phyloP scores from a whole-genome alignment of 1,284 basidiomycete genomes.

The Pulveroboletus sp. region DNA sequence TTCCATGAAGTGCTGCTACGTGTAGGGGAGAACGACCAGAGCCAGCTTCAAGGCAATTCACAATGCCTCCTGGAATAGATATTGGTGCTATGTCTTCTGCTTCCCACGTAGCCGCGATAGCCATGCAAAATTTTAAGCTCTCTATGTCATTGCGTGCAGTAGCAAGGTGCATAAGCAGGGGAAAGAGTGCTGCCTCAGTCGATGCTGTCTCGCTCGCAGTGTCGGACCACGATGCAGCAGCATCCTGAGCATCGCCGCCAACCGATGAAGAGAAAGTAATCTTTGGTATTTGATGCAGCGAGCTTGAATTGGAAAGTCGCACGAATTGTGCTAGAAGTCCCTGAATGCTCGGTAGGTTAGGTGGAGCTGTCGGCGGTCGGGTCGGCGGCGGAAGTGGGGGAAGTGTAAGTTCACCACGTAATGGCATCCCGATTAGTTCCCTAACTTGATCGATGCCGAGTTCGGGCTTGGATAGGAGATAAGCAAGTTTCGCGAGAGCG shows the following conservation, averaged over 20 bases:
- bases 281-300: conserved; percentile 41
- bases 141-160: conserved; percentile 67
- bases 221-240: conserved; percentile 72
- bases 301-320: conserved; percentile 52
- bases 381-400: conserved; percentile 43
- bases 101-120: conserved; percentile 32
- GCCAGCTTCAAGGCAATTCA: conserved; percentile 67
- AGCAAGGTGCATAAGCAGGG: conserved; percentile 77
- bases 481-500: conserved; percentile 85
- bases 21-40: conserved; percentile 81
- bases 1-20: conserved; percentile 75
- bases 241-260: conserved; percentile 45
- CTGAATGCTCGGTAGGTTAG: conserved; percentile 61
- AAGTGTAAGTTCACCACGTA: conserved; percentile 85
- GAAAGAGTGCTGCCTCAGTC: conserved; percentile 69
- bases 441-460: conserved; percentile 70
- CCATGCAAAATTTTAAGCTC: conserved; percentile 60
- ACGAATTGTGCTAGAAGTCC: conserved; percentile 67
- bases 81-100: conserved; percentile 28
- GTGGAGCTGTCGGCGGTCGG: conserved; percentile 46
- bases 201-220: conserved; percentile 71
- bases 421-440: conserved; percentile 72
- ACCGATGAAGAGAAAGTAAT: conserved; percentile 47
- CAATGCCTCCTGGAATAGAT: conserved; percentile 60
- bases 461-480: conserved; percentile 85